Base-by-base conservation (phyloP, 169 alveolate species). In the Eimeria tenella region DNA sequence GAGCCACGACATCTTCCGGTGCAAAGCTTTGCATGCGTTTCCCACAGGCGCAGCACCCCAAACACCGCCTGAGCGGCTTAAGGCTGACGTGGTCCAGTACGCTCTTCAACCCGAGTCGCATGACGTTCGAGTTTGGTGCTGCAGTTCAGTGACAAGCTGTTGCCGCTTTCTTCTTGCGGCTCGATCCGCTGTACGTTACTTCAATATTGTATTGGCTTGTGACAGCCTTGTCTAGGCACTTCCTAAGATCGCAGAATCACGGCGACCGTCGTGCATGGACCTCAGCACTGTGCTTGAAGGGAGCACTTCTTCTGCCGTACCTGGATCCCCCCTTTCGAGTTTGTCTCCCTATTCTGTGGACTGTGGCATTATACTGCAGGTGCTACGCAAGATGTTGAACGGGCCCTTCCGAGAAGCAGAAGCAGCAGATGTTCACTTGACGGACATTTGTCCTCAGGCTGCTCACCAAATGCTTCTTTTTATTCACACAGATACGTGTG, bases 401-500 rank as follows among this genome's bases (percentile, higher is more conserved):
- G 94, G 94, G 42, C 86, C 68, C 25, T 90, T 90, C 73, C 86
- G 84, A 49, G 94, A 90, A 74, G 82, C 94, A 6, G 70, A 71
- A 2, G 94, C 75, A 31, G 74, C 94, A 62, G 94, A 90, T 7
- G 63, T 90, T 62, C 73, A 79, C 42, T 65, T 90, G 10, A 84
- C 86, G 15, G 94, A 90, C 60, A 31, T 90, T 10, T 65, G 84
- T n/a, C 91, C 94, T 17, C 21, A 77, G 62, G 86, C 86, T 23
- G 90, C 94, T 23, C 86, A 90, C 42, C 94, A 90, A 62, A 90
- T 90, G 90, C 71, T 90, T 1, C 81, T 75, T 50, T 90, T 90
- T 82, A 90, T 90, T 31, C 94, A 90, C 84, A 75, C 74, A 4
- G 94, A 90, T 71, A 71, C 81, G 55, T 90, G 94, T 13, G 75